These are phyloP conservation scores for Akebia trifoliata DNA, from an alignment of 164 flowering plant genomes.

Conservation along the genomic window DNA sequence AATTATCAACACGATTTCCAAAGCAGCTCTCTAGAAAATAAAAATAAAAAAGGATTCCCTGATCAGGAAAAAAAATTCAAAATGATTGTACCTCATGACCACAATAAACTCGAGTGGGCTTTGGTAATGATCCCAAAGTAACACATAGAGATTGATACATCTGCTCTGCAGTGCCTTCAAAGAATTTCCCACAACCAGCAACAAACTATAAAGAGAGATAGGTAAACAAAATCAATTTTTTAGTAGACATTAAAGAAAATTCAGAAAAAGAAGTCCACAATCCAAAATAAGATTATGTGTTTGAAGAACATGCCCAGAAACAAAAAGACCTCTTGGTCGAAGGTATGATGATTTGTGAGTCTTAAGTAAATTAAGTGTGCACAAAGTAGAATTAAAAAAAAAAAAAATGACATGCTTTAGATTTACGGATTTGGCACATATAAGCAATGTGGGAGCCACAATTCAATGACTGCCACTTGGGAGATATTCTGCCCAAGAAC, in stretches of 20 bases:
- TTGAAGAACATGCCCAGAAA: no score
- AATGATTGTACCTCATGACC: slow-evolving; percentile 84
- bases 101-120: slow-evolving; percentile 86
- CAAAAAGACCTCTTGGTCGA: no score
- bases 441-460: no score
- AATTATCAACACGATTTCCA: no score
- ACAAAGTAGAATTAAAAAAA: no score
- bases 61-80: neutral
- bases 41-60: neutral
- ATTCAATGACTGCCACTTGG: no score
- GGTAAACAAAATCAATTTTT: neutral
- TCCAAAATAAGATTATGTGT: neutral
- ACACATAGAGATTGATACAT: slow-evolving; percentile 91
- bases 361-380: no score
- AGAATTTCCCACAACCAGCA: slow-evolving; percentile 94
- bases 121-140: slow-evolving; percentile 81
- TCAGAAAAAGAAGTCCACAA: neutral
- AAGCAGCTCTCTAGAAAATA: neutral
- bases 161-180: slow-evolving; percentile 94
- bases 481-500: no score
- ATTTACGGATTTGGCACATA: no score
- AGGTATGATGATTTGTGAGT: no score
- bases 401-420: no score
- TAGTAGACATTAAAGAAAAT: neutral
- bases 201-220: slow-evolving; percentile 46